phyloP scores from a whole-genome alignment of 2,329 filamentous ascomycete genomes.

The Elsinoe arachidis region DNA sequence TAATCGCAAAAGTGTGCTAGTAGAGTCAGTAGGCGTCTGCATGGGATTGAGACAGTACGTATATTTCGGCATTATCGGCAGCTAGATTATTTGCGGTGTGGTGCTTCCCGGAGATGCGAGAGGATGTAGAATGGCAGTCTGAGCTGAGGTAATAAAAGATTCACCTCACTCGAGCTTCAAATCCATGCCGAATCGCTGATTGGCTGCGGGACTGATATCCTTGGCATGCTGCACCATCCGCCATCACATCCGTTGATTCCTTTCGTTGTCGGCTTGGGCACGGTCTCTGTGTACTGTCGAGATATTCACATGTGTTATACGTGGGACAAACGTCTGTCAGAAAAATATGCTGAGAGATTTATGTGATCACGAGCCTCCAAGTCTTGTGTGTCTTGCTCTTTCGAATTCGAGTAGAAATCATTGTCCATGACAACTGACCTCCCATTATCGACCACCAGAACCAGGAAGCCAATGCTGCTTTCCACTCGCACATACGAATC shows the following conservation, averaged over 20 bases:
- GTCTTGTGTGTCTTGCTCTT: too few species aligned
- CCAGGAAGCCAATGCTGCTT: too few species aligned
- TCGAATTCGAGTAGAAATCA: too few species aligned
- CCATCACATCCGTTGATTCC: not conserved
- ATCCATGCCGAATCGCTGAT: not conserved
- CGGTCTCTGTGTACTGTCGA: not conserved
- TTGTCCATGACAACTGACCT: too few species aligned
- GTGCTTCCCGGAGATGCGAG: too few species aligned
- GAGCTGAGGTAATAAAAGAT: not conserved
- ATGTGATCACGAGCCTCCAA: too few species aligned
- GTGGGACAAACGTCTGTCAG: too few species aligned
- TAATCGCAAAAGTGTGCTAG: slow-evolving; percentile 55
- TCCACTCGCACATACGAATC: too few species aligned
- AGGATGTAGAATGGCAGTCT: too few species aligned
- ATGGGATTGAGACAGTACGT: slow-evolving; percentile 13
- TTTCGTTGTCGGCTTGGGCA: not conserved
- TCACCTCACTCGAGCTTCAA: not conserved
- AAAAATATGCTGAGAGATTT: too few species aligned
- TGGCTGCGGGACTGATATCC: not conserved
- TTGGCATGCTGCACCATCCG: not conserved
- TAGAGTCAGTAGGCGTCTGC: slow-evolving; percentile 15
- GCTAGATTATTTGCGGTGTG: not conserved
- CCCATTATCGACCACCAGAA: too few species aligned
- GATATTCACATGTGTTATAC: too few species aligned
- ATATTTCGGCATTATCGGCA: slow-evolving; percentile 22